phyloP scores from a whole-genome alignment of 495 filamentous ascomycete species.

The Penicillium arizonense region DNA sequence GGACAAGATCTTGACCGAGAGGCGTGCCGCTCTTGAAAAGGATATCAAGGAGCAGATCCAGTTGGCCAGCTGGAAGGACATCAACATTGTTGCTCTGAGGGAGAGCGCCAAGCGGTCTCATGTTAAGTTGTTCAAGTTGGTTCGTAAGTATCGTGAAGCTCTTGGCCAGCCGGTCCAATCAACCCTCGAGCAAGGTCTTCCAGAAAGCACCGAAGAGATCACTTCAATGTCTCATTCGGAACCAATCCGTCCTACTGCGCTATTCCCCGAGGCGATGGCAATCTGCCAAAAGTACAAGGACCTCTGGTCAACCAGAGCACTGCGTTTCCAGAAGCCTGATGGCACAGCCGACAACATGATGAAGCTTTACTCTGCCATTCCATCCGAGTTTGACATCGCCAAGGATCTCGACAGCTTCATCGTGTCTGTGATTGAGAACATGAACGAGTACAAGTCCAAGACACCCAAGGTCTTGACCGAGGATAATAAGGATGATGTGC shows the following conservation, averaged over 20 bases:
- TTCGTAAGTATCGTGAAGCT: constrained; percentile 79
- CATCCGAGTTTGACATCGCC: constrained; percentile 52
- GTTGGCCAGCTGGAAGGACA: constrained; percentile 94
- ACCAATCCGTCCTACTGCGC: constrained; percentile 14
- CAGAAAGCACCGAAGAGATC: constrained; percentile 42
- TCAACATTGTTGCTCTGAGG: constrained; percentile 81
- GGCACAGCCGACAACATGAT: constrained; percentile 64
- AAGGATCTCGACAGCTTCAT: constrained; percentile 66
- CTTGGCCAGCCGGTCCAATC: constrained; percentile 68
- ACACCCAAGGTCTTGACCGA: constrained; percentile 75
- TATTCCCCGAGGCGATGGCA: constrained; percentile 43
- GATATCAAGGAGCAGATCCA: constrained; percentile 84
- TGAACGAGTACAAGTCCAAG: constrained; percentile 70
- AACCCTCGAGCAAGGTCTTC: constrained; percentile 64
- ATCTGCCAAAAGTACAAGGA: constrained; percentile 52
- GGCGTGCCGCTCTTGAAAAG: constrained; percentile 70
- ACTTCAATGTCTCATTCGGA: constrained; percentile 10
- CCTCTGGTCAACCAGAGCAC: constrained; percentile 60
- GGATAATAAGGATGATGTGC: constrained; percentile 76
- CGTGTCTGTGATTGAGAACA: constrained; percentile 61
- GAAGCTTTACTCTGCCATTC: constrained; percentile 51
- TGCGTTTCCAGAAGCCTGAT: constrained; percentile 66
- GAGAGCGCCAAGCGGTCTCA: constrained; percentile 90
- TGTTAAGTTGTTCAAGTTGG: constrained; percentile 84
- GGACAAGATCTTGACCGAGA: constrained; percentile 58